Base-by-base conservation (phyloP, 805 yeast genomes). In the Cyberlindnera xylosilytica region DNA sequence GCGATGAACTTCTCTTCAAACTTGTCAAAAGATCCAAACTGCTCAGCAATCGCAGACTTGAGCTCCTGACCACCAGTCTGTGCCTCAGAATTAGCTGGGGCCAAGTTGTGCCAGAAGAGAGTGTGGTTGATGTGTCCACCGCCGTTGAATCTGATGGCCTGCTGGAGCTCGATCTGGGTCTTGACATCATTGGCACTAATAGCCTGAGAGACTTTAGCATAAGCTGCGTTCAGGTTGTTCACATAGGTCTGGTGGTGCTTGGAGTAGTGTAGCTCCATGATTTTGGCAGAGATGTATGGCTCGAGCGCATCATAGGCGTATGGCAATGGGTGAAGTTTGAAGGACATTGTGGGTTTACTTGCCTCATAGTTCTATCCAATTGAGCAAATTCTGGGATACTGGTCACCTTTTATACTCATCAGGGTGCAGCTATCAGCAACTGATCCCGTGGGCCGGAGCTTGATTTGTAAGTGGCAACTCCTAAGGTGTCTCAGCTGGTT, bases 211-310 rank as follows among this genome's bases (percentile, higher is more conserved):
- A 61, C 59, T 47, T 69, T 70, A 40, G 66, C 72, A 53, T 70
- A 60, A 27, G 77, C 72, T 23, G 64, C 60, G 53, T 73, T 73
- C 58, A 67, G 68, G 28, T 74, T 74, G 40, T 62, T 68, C 32
- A 71, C 76, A 46, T 73, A 73, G 7, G 75, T 66, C 53, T 71
- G 76, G 56, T 73, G 78, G 54, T 73, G 78, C 53, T 72, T 73
- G 40, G 72, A 60, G 60, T 73, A 63, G 57, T 73, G 78, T 27
- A 73, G 48, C 52, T 70, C 74, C 53, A 70, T 73, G 49, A 73
- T 72, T 51, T 70, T 58, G 34, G 68, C 69, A 11, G 70, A 63
- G 46, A 73, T 72, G 53, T 64, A 64, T 15, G 78, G 78, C 56
- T 72, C 76, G 37, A 72, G 63, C 17, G 75, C 76, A 49, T 62